These are phyloP conservation scores for Amborella trichopoda DNA, from an alignment of 164 flowering plant species.

Conservation along the genomic window DNA sequence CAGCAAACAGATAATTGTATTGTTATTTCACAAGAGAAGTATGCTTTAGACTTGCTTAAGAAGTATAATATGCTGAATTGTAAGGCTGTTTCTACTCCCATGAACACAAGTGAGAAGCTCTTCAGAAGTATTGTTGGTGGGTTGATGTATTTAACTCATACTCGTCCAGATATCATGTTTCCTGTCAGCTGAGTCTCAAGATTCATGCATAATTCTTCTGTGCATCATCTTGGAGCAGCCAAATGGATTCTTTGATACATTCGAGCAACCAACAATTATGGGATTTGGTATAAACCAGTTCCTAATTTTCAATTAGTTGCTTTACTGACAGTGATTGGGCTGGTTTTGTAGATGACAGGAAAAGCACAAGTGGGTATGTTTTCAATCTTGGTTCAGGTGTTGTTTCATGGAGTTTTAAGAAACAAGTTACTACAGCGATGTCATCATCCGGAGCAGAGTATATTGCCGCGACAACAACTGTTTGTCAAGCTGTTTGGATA, in stretches of 20 bases:
- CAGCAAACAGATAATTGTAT: background rate
- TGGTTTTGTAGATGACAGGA: slow-evolving; percentile 6
- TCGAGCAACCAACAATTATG: background rate
- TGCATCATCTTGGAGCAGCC: slow-evolving; percentile 2
- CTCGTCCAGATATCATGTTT: background rate
- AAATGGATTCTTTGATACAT: slow-evolving; percentile 4
- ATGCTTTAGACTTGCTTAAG: background rate
- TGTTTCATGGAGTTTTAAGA: slow-evolving; percentile 5
- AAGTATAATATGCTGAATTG: background rate
- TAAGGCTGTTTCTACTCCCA: background rate
- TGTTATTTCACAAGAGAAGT: background rate
- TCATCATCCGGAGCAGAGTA: slow-evolving; percentile 7
- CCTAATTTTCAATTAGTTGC: background rate
- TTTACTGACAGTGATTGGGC: slow-evolving; percentile 5
- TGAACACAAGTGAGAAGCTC: background rate
- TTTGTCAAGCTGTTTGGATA: slow-evolving; percentile 2
- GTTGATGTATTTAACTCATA: background rate
- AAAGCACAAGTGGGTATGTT: slow-evolving; percentile 5
- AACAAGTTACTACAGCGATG: slow-evolving; percentile 1
- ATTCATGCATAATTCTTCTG: background rate
- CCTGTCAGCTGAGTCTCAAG: background rate
- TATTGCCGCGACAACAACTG: background rate
- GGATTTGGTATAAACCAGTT: background rate
- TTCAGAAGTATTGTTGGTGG: background rate
- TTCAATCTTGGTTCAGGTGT: slow-evolving; percentile 1